Evolutionary conservation across 2,329 filamentous ascomycete species (phyloP).

Genomic region (Massarina eburnea): DNA sequence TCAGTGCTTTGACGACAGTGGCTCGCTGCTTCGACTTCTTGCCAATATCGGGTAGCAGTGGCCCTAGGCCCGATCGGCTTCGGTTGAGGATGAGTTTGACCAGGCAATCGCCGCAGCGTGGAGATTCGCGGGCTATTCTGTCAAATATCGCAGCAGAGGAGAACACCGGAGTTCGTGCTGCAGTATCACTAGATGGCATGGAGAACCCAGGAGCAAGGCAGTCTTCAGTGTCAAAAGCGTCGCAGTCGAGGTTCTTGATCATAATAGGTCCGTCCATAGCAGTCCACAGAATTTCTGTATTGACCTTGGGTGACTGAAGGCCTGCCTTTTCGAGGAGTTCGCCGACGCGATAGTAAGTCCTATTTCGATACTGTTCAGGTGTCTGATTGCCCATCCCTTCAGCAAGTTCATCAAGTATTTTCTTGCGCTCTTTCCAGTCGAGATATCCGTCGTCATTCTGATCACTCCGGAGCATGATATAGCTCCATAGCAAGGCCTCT

Average conservation of each 20-base stretch:
- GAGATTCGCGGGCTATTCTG: conserved; percentile 41
- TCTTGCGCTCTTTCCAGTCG: conserved; percentile 44
- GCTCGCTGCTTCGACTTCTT: conserved; percentile 37
- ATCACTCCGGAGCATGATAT: conserved; percentile 46
- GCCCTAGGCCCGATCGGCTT: conserved; percentile 38
- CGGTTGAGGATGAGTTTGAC: conserved; percentile 45
- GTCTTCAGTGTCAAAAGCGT: conserved; percentile 46
- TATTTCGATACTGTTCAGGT: conserved; percentile 33
- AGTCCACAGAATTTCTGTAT: conserved; percentile 47
- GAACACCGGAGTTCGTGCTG: conserved; percentile 42
- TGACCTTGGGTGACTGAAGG: conserved; percentile 44
- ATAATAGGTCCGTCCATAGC: conserved; percentile 46
- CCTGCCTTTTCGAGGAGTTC: conserved; percentile 42
- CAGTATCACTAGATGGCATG: conserved; percentile 37
- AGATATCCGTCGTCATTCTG: conserved; percentile 44
- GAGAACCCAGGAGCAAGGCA: conserved; percentile 48
- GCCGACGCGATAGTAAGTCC: conserved; percentile 45
- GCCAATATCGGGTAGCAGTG: conserved; percentile 38
- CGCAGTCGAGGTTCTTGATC: conserved; percentile 45
- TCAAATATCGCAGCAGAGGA: conserved; percentile 44
- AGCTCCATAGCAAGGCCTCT: conserved; percentile 49
- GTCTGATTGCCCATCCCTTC: conserved; percentile 41
- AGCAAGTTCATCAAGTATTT: conserved; percentile 40
- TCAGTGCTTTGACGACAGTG: conserved; percentile 42
- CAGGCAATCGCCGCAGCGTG: conserved; percentile 47